Evolutionary conservation across 306 rosid species (phyloP), one percentile per base, ranked within the genome.

Genomic region (Lupinus albus): DNA sequence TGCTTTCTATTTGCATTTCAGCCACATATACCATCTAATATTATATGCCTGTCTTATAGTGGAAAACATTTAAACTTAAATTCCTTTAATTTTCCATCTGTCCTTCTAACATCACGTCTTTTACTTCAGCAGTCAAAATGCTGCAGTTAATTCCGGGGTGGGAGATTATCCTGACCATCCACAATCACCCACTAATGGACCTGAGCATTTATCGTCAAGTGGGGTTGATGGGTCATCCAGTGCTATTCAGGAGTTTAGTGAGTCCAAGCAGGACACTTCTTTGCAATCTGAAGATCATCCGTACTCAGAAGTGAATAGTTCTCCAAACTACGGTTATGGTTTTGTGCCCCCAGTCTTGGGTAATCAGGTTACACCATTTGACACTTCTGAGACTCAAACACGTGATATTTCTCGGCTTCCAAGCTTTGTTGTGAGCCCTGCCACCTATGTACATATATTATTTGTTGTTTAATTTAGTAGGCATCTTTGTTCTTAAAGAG

Each of bases 381-480:
- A 93, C 78, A 90, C 80, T 75, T 83, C 91, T 2, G 96, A 89
- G 70, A 61, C 95, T 82, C 96, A 92, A 71, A 73, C 91, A 36
- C 88, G 79, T 4, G 91, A 89, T 61, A 65, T 77, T 68, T 89
- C 96, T 56, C 89, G 93, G 60, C 80, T 86, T 84, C 91, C 89
- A 47, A 81, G 78, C 89, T 86, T 81, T 80, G 87, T 92, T 14
- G 95, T 92, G 80, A 89, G 96, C 39, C 62, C 74, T 67, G 51
- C 51, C n/a, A 48, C 62, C 58, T 61, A 42, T 13, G 20, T 72
- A 11, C 58, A 8, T 42, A 54, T 73, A 57, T 39, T 39, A 6
- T 64, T 56, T 53, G 18, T 67, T 78, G 45, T 70, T 70, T 64
- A 56, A 70, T 71, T 52, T 75, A 8, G 15, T 47, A 46, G 75